Percentiles rank a stretch among this genome's conserved stretches.
phyloP scores from a whole-genome alignment of 148 eudicot genomes.

The Camellia sinensis region DNA sequence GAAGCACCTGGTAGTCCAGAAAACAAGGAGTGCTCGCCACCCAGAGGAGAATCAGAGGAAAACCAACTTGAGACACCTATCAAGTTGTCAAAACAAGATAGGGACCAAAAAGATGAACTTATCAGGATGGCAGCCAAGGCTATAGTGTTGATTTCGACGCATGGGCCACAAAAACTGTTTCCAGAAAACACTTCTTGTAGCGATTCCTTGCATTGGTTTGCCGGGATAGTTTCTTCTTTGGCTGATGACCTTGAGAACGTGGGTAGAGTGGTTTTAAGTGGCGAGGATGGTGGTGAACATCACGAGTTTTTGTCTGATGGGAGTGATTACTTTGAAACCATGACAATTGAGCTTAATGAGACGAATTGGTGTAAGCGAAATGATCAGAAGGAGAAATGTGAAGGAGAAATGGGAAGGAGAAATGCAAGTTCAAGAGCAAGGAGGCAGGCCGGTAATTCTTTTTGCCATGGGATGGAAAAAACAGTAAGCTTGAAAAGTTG shows the following conservation, averaged over 20 bases:
- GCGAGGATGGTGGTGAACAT: neutral
- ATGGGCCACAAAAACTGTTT: constrained; percentile 6
- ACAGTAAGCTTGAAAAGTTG: constrained; percentile 23
- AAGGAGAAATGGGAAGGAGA: constrained; percentile 26
- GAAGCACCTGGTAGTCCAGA: constrained; percentile 56
- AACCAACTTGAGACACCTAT: constrained; percentile 22
- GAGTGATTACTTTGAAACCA: constrained; percentile 42
- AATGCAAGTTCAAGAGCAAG: constrained; percentile 25
- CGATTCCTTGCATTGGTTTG: constrained; percentile 45
- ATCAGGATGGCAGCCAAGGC: no score
- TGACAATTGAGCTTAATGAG: constrained; percentile 42
- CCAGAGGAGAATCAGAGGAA: constrained; percentile 46
- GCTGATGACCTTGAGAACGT: constrained; percentile 23
- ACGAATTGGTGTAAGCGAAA: constrained; percentile 12
- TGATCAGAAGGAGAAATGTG: constrained; percentile 11
- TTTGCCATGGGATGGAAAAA: neutral
- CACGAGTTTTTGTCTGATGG: constrained; percentile 14
- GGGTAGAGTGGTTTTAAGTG: no score
- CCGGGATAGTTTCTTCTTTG: constrained; percentile 33
- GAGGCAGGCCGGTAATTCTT: constrained; percentile 11
- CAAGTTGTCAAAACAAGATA: constrained; percentile 14
- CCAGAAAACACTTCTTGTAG: neutral
- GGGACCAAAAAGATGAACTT: constrained; percentile 4
- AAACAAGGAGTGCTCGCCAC: constrained; percentile 48
- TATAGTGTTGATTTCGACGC: constrained; percentile 21